Evolutionary conservation across 1,284 basidiomycete genomes (phyloP).

Genomic region (Malassezia obtusa): DNA sequence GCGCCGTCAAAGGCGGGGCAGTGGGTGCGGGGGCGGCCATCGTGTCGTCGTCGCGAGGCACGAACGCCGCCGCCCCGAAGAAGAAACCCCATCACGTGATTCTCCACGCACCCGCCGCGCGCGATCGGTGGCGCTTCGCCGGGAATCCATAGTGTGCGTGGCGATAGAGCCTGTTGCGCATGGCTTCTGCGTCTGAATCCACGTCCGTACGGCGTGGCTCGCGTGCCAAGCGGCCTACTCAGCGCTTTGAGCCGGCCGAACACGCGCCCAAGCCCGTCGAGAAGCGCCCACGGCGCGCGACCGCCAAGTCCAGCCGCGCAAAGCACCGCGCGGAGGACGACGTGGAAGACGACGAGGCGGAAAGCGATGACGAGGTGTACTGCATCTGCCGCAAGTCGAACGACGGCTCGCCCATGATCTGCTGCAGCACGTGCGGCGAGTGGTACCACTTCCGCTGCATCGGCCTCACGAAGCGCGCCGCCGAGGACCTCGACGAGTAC

Average conservation of each 20-base stretch:
- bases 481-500: conserved; percentile 35
- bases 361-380: conserved; percentile 26
- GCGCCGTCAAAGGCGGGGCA: neutral
- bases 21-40: conserved; percentile 2
- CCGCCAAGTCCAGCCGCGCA: neutral
- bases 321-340: neutral
- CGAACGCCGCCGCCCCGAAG: conserved; percentile 4
- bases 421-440: conserved; percentile 36
- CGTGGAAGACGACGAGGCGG: conserved; percentile 1
- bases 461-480: conserved; percentile 31
- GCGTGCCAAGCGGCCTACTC: conserved; percentile 11
- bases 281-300: neutral
- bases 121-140: neutral
- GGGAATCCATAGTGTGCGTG: neutral
- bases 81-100: conserved; percentile 12
- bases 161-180: neutral
- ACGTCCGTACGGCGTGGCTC: conserved; percentile 10
- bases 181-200: neutral
- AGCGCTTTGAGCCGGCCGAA: conserved; percentile 1
- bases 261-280: neutral
- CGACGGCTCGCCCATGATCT: conserved; percentile 44
- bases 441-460: conserved; percentile 45
- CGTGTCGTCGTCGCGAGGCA: conserved; percentile 3
- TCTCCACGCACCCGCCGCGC: neutral
- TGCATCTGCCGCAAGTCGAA: conserved; percentile 40